A percentile compares a stretch with the other conserved stretches of the same genome.
phyloP scores from a whole-genome alignment of 2,329 filamentous ascomycete genomes.

The Zasmidium angulare region DNA sequence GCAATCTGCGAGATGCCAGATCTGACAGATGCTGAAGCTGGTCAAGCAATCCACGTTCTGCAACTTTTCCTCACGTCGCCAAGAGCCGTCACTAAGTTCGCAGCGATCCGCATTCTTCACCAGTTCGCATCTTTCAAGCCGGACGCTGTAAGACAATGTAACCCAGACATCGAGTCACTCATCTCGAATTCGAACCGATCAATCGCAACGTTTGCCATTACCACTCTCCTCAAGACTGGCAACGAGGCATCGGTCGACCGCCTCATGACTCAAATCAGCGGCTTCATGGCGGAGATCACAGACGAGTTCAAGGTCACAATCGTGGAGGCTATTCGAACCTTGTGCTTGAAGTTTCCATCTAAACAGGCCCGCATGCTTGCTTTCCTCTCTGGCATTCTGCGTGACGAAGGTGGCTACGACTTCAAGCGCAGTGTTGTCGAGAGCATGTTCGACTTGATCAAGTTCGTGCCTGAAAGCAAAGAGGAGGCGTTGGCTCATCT shows the following conservation, averaged over 20 bases:
- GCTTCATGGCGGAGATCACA: constrained; percentile 98
- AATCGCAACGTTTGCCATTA: constrained; percentile 97
- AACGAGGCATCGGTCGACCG: constrained; percentile 97
- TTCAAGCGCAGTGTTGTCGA: constrained; percentile 98
- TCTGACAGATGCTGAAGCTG: constrained; percentile 85
- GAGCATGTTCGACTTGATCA: constrained; percentile 99
- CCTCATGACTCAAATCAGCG: constrained; percentile 96
- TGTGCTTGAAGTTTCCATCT: constrained; percentile 95
- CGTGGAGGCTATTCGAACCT: constrained; percentile 92
- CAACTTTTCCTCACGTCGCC: constrained; percentile 97
- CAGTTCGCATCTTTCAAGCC: constrained; percentile 97
- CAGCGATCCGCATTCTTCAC: constrained; percentile 92
- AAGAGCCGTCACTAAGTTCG: constrained; percentile 94
- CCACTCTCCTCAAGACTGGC: constrained; percentile 94
- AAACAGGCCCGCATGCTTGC: constrained; percentile 98
- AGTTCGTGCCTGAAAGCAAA: constrained; percentile 88
- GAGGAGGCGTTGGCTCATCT: constrained; percentile 86
- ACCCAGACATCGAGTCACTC: constrained; percentile 93
- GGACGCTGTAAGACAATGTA: constrained; percentile 85
- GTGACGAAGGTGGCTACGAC: constrained; percentile 96
- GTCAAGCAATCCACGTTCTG: constrained; percentile 89
- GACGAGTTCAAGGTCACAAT: constrained; percentile 99
- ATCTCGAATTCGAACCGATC: constrained; percentile 97
- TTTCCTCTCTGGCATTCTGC: constrained; percentile 93
- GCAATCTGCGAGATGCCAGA: constrained; percentile 94